Conservation (phyloP, 306 rosid species). For the Gillenia trifoliata region DNA sequence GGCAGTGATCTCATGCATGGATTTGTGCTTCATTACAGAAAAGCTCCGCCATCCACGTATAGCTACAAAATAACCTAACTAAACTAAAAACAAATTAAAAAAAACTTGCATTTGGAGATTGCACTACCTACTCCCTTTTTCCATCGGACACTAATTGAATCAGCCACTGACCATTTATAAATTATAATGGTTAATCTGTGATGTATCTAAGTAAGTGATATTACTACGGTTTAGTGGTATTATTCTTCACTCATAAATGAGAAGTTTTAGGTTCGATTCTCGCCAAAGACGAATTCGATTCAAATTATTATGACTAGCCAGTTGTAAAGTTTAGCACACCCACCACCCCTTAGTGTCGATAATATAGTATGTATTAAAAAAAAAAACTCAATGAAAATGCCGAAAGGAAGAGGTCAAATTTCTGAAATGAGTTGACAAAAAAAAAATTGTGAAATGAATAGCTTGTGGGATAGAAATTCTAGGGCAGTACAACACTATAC, state of each 20-base stretch:
- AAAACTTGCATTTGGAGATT: neutral
- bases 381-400: neutral
- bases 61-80: neutral
- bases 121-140: neutral
- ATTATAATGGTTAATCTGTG: neutral
- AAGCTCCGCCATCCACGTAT: neutral
- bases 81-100: neutral
- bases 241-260: too few species aligned
- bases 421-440: too few species aligned
- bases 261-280: too few species aligned
- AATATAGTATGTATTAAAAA: too few species aligned
- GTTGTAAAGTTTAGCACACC: too few species aligned
- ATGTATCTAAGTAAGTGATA: neutral
- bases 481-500: too few species aligned
- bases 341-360: too few species aligned
- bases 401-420: neutral
- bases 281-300: too few species aligned
- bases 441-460: too few species aligned
- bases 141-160: neutral
- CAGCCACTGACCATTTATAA: neutral
- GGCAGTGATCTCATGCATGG: conserved; percentile 7
- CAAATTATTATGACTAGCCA: too few species aligned
- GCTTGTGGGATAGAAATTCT: too few species aligned
- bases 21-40: neutral
- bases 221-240: too few species aligned